Evolutionary conservation across 495 filamentous ascomycete species (phyloP), one percentile per base, ranked within the genome.

Genomic region (Daldinia decipiens): DNA sequence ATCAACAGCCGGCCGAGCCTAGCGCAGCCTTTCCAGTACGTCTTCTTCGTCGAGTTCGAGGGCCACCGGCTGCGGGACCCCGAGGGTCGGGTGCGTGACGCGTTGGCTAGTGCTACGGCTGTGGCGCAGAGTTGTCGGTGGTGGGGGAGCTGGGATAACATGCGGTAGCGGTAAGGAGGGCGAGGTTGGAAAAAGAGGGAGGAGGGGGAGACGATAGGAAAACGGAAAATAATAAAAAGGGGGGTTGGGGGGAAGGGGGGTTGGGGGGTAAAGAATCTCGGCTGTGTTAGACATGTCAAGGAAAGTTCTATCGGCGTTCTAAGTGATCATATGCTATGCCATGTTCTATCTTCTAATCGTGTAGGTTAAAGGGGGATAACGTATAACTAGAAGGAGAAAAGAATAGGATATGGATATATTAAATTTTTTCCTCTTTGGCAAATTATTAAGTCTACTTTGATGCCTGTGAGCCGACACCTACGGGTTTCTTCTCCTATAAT

Each of bases 41-140:
- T 97, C 27, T 98, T 98, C 80, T 91, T 99, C 78, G 90, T 97
- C 21, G 95, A 98, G 82, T 93, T 97, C 76, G 86, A 91, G 76
- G 89, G 90, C 5, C 82, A 81, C 68, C 74, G 75, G 43, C 65
- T 76, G 36, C 77, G 83, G 43, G 86, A 86, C 52, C 82, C 82
- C 27, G 77, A 81, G 27, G 84, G 85, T 29, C 77, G 79, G 57
- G 88, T 90, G 0, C 82, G 85, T 63, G 72, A 76, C 51, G 85
- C 83, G 53, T 67, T 92, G 45, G 74, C 74, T 3, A 77, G 77
- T 38, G 70, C 82, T 26, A 80, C 72, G n/a, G 62, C 59, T 34
- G 77, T 81, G 62, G 81, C 84, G 1, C 63, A 78, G 72, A 77
- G 75, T 38, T 86, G 81, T 70, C 82, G 83, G 68, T 86, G 82